Percentiles rank a stretch among this genome's conserved stretches.
phyloP scores from a whole-genome alignment of 352 stramenopile genomes.

The Globisporangium irregulare region DNA sequence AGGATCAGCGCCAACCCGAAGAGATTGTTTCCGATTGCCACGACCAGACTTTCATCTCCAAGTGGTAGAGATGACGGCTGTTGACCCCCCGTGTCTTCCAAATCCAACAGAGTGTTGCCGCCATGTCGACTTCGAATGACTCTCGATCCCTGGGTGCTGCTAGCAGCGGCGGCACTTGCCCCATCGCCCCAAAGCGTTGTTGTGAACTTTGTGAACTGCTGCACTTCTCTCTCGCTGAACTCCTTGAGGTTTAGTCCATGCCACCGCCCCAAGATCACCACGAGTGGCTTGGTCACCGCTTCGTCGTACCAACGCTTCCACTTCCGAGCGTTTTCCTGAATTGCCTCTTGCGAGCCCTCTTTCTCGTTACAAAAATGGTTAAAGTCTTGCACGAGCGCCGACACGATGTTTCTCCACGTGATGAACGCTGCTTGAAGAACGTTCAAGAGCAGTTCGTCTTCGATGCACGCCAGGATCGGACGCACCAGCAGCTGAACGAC shows the following conservation, averaged over 20 bases:
- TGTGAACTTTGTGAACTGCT: conserved; percentile 29
- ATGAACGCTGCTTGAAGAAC: conserved; percentile 47
- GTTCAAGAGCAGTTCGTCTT: conserved; percentile 47
- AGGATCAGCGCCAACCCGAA: conserved; percentile 52
- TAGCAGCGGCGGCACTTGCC: not conserved
- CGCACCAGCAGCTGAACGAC: conserved; percentile 46
- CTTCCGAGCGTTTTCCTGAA: conserved; percentile 34
- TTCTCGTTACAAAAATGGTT: conserved; percentile 34
- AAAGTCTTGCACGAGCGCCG: conserved; percentile 46
- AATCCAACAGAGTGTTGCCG: not conserved
- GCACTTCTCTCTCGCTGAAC: conserved; percentile 16
- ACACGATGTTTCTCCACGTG: conserved; percentile 46
- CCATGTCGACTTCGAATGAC: not conserved
- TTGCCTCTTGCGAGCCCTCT: conserved; percentile 18
- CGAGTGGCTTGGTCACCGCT: conserved; percentile 32
- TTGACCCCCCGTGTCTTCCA: conserved; percentile 13
- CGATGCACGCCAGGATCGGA: conserved; percentile 42
- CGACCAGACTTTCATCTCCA: not conserved
- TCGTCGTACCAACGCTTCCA: conserved; percentile 67
- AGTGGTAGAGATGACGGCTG: conserved; percentile 7
- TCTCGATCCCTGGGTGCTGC: not conserved
- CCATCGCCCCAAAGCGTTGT: conserved; percentile 22
- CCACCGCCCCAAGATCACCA: conserved; percentile 16
- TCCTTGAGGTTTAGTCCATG: not conserved
- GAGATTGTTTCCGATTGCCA: conserved; percentile 24